Base-by-base conservation (phyloP, 768 basidiomycete genomes). In the Phlebiopsis flavidoalba region DNA sequence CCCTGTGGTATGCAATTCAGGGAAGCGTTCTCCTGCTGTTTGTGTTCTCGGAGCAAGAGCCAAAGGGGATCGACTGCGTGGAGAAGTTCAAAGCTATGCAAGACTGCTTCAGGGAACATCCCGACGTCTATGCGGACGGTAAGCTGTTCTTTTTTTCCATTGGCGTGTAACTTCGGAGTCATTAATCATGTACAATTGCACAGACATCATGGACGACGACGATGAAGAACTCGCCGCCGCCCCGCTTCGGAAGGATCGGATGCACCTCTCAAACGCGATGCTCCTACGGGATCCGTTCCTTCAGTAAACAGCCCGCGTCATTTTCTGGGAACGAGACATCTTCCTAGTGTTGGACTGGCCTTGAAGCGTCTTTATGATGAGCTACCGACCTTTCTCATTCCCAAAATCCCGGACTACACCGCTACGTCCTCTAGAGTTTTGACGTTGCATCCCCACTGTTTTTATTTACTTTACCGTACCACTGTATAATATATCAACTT, bases 41-140 rank as follows among this genome's bases (percentile, higher is more conserved):
- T 67, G 86, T 99, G 7, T 87, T 83, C 74, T 95, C 93, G 12
- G 94, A 97, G 70, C 83, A 86, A 57, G 97, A 99, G 65, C 96
- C 96, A 0, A 98, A 99, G 75, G 97, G 97, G 3, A 89, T 98
- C 58, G 90, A 99, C 67, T 99, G 97, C 65, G 91, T 99, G 11
- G 97, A 98, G 66, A 95, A 91, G 76, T 99, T 99, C 80, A 89
- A 94, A 74, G 87, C 79, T 19, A 99, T 99, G 97, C 97, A 99
- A 70, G 86, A 88, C 58, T 99, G 97, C 81, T 98, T 99, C 82
- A 85, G 95, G 67, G 87, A 85, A 60, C 92, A 98, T 73, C 96
- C 96, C 0, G 95, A 98, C 24, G 80, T 93, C n/a, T 98, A 98
- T 72, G 93, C 87, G 15, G 91, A 93, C 65, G 95, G 95, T 95